Base-by-base conservation (phyloP, 164 flowering plant species). In the Nymphaea colorata region DNA sequence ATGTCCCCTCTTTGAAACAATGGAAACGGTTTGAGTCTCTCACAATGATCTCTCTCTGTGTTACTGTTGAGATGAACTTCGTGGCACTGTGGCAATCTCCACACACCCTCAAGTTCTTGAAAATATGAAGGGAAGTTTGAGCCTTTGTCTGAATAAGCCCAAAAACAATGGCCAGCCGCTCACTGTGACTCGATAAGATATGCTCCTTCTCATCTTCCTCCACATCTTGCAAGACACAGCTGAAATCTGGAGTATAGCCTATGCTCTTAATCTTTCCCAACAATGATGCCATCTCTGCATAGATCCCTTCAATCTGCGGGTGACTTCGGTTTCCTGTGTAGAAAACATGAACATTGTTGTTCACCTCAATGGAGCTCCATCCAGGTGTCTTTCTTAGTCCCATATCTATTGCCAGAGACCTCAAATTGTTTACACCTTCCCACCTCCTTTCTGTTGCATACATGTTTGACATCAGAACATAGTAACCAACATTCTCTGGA, bases 341-440 rank as follows among this genome's bases (percentile, higher is more conserved):
- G 67, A 87, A 87, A 42, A 87, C 86, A 62, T 82, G 77, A 47
- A 83, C 75, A 67, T 66, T 76, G 62, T 75, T 79, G 68, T 78
- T 74, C 59, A 84, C 71, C 67, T 82, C 90, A 57, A 86, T 72
- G 45, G 93, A 84, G 74, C 88, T 87, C 88, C 90, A 87, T 4
- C 93, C 93, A 47, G 93, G 88, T 14, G 88, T 86, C 74, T 88
- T 88, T 76, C 61, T 80, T 79, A 88, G 66, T 66, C 90, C 89
- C 70, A 71, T 81, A 17, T 74, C 77, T 70, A 77, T 76, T 17
- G 89, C 90, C 72, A 81, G 43, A 65, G 85, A 76, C 73, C 89
- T 82, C 68, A 86, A 80, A 64, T 75, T 69, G 65, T 79, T 73
- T n/a, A 81, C 89, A 36, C 87, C 84, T 43, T 86, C 89, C 86